A percentile compares a stretch with the other conserved stretches of the same genome.
These are phyloP conservation scores for Annulohypoxylon truncatum DNA, from an alignment of 2,329 filamentous ascomycete genomes.

Conservation along the genomic window DNA sequence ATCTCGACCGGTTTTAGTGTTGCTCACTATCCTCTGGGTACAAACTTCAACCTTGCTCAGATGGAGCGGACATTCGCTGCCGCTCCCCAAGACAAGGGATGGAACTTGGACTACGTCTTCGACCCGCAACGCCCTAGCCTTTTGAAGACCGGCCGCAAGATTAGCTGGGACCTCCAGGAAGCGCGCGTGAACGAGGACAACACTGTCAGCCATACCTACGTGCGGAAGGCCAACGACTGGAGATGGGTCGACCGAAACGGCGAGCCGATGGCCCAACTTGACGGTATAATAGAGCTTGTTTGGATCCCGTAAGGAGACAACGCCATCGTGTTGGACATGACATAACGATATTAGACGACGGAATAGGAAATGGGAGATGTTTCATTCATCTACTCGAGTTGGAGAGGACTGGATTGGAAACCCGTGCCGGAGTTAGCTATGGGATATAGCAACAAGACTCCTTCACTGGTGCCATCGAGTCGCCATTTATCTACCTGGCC, in stretches of 20 bases:
- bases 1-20: constrained; percentile 71
- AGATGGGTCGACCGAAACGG: constrained; percentile 63
- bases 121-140: constrained; percentile 62
- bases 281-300: constrained; percentile 67
- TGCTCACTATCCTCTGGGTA: constrained; percentile 65
- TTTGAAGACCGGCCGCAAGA: constrained; percentile 62
- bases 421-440: constrained; percentile 5
- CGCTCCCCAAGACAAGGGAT: constrained; percentile 60
- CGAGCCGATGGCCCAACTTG: constrained; percentile 62
- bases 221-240: constrained; percentile 63
- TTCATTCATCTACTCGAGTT: constrained; percentile 29
- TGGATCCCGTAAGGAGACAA: constrained; percentile 59
- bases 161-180: constrained; percentile 66
- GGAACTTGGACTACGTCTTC: constrained; percentile 64
- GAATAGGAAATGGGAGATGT: constrained; percentile 25
- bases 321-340: constrained; percentile 24
- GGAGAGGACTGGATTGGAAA: constrained; percentile 28
- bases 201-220: constrained; percentile 65
- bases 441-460: constrained; percentile 6
- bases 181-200: constrained; percentile 60
- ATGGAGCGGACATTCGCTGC: constrained; percentile 65
- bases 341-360: constrained; percentile 37
- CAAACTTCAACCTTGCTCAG: constrained; percentile 62
- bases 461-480: neutral
- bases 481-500: constrained; percentile 8